Evolutionary conservation across 306 rosid genomes (phyloP), one percentile per base, ranked within the genome.

Genomic region (Sophora flavescens): DNA sequence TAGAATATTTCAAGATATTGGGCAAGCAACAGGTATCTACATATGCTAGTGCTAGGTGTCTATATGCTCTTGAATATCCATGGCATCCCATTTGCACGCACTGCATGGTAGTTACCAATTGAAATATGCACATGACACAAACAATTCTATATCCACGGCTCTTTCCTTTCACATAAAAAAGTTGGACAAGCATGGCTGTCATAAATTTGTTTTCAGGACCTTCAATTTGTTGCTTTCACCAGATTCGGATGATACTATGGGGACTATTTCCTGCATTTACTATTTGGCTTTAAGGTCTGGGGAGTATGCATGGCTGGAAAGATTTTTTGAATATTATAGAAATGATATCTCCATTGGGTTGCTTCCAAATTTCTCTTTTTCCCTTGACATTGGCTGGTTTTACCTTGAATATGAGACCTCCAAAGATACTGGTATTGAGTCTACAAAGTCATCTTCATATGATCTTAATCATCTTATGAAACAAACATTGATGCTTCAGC

Each of bases 401-500:
- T 85, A 90, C 86, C 91, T 90, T 54, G 98, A 92, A 89, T 54
- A 54, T 44, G 86, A 82, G 30, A 92, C 80, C 51, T 80, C 84
- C 10, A 80, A 84, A 53, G 82, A 72, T 79, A 50, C 72, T 72
- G 35, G 45, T 66, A 15, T 5, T 5, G 82, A 84, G 82, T 58
- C 71, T 81, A 44, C 81, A 39, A 90, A 82, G 87, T 74, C 95
- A 50, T 78, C 91, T 84, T 87, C 97, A 3, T 73, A 79, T 18
- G 97, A 28, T 28, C 30, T 28, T 28, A 28, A 28, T 28, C 30
- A 95, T 68, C 98, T 92, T 74, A 89, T 92, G 96, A 89, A 89
- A 86, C 98, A 95, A 86, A 97, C 98, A 66, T 76, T 95, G 88
- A 86, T 95, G 96, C 97, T 95, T 84, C 97, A 92, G 76, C 97